Conservation (phyloP, 805 yeast genomes). For the Monosporozyma yasuniensis region DNA sequence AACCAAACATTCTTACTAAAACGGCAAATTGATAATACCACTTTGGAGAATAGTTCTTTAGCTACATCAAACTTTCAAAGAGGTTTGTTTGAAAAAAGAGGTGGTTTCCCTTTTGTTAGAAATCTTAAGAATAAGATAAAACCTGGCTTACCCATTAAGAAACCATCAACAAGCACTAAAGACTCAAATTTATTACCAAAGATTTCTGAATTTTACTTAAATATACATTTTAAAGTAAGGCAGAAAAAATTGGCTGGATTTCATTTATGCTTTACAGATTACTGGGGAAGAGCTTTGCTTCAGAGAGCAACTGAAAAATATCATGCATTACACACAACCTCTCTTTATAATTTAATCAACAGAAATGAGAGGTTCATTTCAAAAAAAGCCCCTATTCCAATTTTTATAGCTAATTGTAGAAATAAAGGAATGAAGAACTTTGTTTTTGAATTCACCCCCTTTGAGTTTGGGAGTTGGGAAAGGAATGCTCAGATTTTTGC, state of each 20-base stretch:
- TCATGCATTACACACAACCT: conserved; percentile 28
- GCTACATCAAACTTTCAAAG: neutral
- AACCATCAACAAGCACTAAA: neutral
- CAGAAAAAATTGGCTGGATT: conserved; percentile 46
- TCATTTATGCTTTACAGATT: conserved; percentile 52
- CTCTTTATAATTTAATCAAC: conserved; percentile 27
- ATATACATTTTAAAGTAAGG: conserved; percentile 45
- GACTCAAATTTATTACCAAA: conserved; percentile 19
- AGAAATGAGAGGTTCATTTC: conserved; percentile 29
- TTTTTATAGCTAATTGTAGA: conserved; percentile 36
- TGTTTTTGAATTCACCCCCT: conserved; percentile 53
- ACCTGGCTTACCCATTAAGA: conserved; percentile 11
- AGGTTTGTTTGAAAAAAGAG: neutral
- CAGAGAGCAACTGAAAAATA: conserved; percentile 25
- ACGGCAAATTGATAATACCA: neutral
- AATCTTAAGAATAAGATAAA: conserved; percentile 11
- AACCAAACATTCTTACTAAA: neutral
- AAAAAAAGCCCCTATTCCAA: conserved; percentile 41
- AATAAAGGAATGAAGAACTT: conserved; percentile 30
- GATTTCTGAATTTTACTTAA: conserved; percentile 40
- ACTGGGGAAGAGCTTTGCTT: conserved; percentile 58
- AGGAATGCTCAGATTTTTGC: conserved; percentile 37
- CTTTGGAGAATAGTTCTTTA: neutral
- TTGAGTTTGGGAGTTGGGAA: conserved; percentile 66
- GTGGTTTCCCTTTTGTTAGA: neutral